A percentile compares a stretch with the other conserved stretches of the same genome.
phyloP scores from a whole-genome alignment of 495 filamentous ascomycete species.

The Hamigera avellanea region DNA sequence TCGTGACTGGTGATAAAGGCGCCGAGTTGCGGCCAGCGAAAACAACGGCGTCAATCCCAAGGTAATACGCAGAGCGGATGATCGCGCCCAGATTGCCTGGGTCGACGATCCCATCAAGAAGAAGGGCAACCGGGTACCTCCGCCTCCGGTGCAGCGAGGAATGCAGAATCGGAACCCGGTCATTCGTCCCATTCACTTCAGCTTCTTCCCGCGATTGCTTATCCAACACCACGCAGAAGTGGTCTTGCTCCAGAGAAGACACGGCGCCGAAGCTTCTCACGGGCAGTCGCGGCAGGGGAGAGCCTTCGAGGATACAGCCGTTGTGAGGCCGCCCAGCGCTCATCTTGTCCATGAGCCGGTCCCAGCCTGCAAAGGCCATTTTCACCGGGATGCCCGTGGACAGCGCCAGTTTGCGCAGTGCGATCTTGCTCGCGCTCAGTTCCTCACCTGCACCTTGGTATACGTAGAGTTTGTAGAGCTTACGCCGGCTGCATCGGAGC shows the following conservation, averaged over 20 bases:
- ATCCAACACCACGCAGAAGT: conserved; percentile 47
- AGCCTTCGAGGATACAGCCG: conserved; percentile 78
- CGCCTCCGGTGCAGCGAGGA: conserved; percentile 9
- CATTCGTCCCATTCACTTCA: conserved; percentile 50
- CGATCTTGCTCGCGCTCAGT: conserved; percentile 24
- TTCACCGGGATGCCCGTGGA: conserved; percentile 42
- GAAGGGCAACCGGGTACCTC: conserved; percentile 64
- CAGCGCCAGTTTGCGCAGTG: conserved; percentile 47
- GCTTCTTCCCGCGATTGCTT: conserved; percentile 65
- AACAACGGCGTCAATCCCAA: conserved; percentile 68
- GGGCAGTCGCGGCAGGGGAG: conserved; percentile 65
- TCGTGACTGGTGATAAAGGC: conserved; percentile 57
- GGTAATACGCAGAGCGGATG: conserved; percentile 71
- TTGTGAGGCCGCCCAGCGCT: conserved; percentile 78
- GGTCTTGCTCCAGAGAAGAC: conserved; percentile 18
- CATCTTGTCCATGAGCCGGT: conserved; percentile 71
- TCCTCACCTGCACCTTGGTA: conserved; percentile 39
- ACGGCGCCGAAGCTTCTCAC: conserved; percentile 45
- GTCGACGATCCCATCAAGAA: conserved; percentile 79
- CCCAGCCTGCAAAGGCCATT: conserved; percentile 39
- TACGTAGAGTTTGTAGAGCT: conserved; percentile 77
- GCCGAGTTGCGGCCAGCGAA: conserved; percentile 59
- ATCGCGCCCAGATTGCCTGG: conserved; percentile 86
- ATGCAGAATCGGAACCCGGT: conserved; percentile 23
- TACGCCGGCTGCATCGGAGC: conserved; percentile 51